Base-by-base conservation (phyloP, 441 rosid species). In the Erodium chrysanthum region DNA sequence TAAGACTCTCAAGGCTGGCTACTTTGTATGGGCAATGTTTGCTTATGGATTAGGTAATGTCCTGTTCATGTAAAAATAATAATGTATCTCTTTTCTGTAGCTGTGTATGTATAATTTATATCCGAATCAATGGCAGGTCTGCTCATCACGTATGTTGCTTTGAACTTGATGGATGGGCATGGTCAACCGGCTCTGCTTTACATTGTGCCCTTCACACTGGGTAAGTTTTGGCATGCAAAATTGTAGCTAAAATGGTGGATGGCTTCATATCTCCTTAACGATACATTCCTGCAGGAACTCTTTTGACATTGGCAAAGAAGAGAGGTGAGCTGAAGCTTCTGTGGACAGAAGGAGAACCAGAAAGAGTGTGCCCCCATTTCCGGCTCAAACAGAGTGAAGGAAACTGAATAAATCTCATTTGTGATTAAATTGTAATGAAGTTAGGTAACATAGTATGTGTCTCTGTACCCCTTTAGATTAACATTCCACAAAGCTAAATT, bases 21-120 rank as follows among this genome's bases (percentile, higher is more conserved):
- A 93, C 86, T 91, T 93, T 81, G 68, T 88, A 67, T 83, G 96
- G 88, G 85, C 96, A 72, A 86, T 93, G 96, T 71, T 85, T 69
- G 97, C 97, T 60, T 93, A 93, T 74, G 94, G 98, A 70, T 83
- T 89, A 71, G 97, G 98, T 91, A 76, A 61, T 54, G 21, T 35
- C 40, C 40, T 35, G 3, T 3, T 27, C 29, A 1, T 27, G 29
- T 27, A 27, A 27, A 1, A 27, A 27, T 3, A 27, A 27, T 3
- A 27, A 27, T 27, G 29, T 27, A 1, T 27, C 29, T 1, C 3
- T 3, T 14, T 14, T 46, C 5, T n/a, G 15, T 2, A 46, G 5
- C 10, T 35, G 0, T 35, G 40, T 1, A 27, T 27, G 29, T 27
- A 27, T 27, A 27, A n/a, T n/a, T n/a, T n/a, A n/a, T n/a, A n/a